Conservation (phyloP, 345 rosid species). For the Balakata baccata region DNA sequence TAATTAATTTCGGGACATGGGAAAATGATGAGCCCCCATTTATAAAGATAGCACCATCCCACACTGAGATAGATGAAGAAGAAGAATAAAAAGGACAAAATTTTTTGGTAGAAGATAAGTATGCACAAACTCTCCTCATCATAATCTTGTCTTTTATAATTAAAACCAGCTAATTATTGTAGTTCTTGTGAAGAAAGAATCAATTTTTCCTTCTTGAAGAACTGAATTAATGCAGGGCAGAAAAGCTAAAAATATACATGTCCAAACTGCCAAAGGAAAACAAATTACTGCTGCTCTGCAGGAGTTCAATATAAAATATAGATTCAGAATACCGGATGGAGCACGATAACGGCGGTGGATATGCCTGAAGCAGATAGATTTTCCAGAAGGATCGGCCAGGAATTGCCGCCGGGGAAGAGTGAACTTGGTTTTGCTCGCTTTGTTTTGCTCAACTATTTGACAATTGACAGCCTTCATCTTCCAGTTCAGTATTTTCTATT, state of each 20-base stretch:
- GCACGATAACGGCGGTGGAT: too few relatives aligned
- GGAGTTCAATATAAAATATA: neutral
- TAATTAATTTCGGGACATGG: neutral
- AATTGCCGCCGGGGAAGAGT: too few relatives aligned
- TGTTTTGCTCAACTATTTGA: too few relatives aligned
- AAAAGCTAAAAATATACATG: neutral
- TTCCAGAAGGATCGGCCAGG: too few relatives aligned
- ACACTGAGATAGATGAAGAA: neutral
- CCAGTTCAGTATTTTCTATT: too few relatives aligned
- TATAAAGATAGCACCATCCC: neutral
- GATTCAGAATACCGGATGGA: neutral
- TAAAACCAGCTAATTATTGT: neutral
- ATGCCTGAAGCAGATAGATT: too few relatives aligned
- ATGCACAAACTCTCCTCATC: slow-evolving; percentile 10
- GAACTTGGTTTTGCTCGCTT: too few relatives aligned
- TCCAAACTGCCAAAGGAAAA: too few relatives aligned
- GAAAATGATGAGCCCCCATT: neutral
- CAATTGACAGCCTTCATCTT: too few relatives aligned
- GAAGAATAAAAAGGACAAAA: neutral
- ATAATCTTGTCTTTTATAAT: neutral
- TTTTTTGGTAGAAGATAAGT: slow-evolving; percentile 9
- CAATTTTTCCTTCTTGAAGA: neutral
- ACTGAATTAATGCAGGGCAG: neutral
- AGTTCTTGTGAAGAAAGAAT: neutral
- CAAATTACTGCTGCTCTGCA: too few relatives aligned